Evolutionary conservation across 192 early-diverging fungal genomes (phyloP), one percentile per base, ranked within the genome.

Genomic region (Chytriomyces sp.): DNA sequence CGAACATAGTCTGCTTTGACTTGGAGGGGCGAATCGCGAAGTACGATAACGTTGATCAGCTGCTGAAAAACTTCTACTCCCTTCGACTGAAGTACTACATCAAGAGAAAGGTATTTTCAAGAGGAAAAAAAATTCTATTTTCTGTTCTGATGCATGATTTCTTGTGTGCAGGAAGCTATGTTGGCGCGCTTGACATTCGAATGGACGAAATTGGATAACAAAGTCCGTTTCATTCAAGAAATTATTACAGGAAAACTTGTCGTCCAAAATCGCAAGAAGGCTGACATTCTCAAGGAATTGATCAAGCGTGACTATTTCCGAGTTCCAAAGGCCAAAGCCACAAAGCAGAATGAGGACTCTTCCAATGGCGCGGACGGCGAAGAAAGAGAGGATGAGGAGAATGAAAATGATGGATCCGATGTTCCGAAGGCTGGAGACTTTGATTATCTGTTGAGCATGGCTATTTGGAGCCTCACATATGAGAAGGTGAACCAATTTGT

Each of bases 1-100:
- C 89, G 20, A 99, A 99, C 81, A 91, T 99, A 88, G 94, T 97
- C 5, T 97, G 95, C 82, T 97, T 97, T 79, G 94, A 99, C 86
- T 82, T 86, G 23, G 84, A 95, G 43, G 95, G 94, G 23, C 90
- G 93, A 7, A 89, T 99, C 65, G 87, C 89, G 65, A 94, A 93
- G 81, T 98, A 95, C 81, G 76, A 76, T 16, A 86, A 81, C 0
- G 85, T 94, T 4, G 90, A 93, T 69, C 91, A 93, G 35, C 94
- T 99, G 50, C 77, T 99, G 44, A 79, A 86, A 59, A 94, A 97
- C 69, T 99, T 97, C 80, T 99, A 92, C 79, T 85, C 91, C 13
- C 82, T 98, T 35, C 90, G 97, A 2, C 66, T 93, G 61, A 83
- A 91, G 50, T 95, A 89, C 81, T 99, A 99, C 80, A 85, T 91